phyloP scores from a whole-genome alignment of 768 basidiomycete genomes.

The Lyophyllum decastes region DNA sequence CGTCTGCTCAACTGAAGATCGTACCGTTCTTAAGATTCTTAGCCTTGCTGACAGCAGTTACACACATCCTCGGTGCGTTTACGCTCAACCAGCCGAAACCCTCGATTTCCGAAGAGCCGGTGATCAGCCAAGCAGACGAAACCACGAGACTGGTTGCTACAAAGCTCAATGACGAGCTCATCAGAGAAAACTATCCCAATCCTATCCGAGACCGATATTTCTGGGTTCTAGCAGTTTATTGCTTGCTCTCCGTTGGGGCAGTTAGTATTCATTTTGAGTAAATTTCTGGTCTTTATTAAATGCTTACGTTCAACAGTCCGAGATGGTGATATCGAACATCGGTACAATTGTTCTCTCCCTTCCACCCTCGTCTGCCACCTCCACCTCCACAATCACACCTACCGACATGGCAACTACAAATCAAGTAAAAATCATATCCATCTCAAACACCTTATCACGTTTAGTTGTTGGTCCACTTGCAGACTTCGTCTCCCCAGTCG shows the following conservation, averaged over 20 bases:
- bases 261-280: conserved; percentile 42
- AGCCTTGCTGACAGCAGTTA: conserved; percentile 49
- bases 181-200: conserved; percentile 27
- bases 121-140: conserved; percentile 21
- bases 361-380: conserved; percentile 33
- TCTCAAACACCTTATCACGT: conserved; percentile 72
- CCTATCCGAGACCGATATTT: conserved; percentile 60
- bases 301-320: conserved; percentile 43
- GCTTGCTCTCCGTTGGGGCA: conserved; percentile 61
- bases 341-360: conserved; percentile 75
- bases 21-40: conserved; percentile 56
- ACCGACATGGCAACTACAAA: conserved; percentile 45
- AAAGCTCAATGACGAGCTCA: background rate
- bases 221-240: conserved; percentile 59
- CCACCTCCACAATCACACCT: conserved; percentile 16
- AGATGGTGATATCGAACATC: conserved; percentile 85
- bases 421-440: conserved; percentile 72
- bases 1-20: conserved; percentile 45
- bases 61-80: conserved; percentile 57
- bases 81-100: conserved; percentile 29
- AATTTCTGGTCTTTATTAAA: background rate
- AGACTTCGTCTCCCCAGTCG: conserved; percentile 69
- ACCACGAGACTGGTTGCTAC: conserved; percentile 31
- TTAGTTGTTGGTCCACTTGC: conserved; percentile 69
- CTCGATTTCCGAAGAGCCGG: background rate